Evolutionary conservation across 2,329 filamentous ascomycete genomes (phyloP), one percentile per base, ranked within the genome.

Genomic region (Dichotomopilus funicola): DNA sequence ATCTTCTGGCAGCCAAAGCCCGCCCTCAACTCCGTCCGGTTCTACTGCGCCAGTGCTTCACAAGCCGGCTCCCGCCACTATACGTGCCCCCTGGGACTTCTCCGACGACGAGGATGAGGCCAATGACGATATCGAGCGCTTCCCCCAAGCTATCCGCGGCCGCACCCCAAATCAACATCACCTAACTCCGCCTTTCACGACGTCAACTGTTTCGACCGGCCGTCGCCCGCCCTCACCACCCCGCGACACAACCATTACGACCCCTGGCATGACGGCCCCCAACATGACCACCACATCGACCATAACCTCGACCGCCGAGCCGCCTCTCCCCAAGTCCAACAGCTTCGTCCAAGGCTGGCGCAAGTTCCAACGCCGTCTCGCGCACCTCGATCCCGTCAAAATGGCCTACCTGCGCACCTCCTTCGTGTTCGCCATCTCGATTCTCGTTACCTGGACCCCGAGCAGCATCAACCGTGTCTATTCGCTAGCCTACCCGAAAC

Each of bases 401-500:
- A 71, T 81, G 4, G 80, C 80, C 8, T 83, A 84, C 63, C 72
- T 84, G 44, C 76, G 80, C 11, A 83, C 81, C 6, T 82, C 79
- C 33, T 81, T 83, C 63, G 76, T 84, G 9, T 83, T 83, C 62
- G 79, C 80, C 47, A 73, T 83, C 56, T 82, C 78, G 48, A 79
- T 84, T 33, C 71, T 83, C 37, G 78, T 83, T 43, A 83, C 81
- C 3, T 84, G 81, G 80, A 82, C 80, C 4, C 81, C 81, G 5
- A 87, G 84, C 62, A 88, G 83, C 56, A 77, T 88, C 66, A 92
- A 92, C 69, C 78, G 88, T 35, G 80, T 91, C 34, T 86, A 90
- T 70, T 79, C 82, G 59, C 78, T 90, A 60, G 70, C 83, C 6
- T 71, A 79, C 50, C 79, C 80, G 0, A 66, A 75, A 10, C 63